Evolutionary conservation across 2,329 filamentous ascomycete species (phyloP).

Genomic region (Byssoonygena ceratinophila): DNA sequence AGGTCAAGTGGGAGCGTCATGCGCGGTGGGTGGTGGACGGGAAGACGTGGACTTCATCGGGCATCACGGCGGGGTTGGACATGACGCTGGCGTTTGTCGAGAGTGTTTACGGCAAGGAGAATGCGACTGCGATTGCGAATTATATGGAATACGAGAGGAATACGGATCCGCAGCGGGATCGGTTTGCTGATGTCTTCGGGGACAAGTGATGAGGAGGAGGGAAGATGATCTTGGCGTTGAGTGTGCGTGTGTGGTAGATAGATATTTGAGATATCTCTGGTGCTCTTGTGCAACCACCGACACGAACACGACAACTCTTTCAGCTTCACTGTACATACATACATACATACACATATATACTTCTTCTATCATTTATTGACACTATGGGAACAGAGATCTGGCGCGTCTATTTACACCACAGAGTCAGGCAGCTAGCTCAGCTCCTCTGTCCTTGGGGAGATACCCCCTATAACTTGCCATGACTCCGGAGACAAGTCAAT

Average conservation of each 20-base stretch:
- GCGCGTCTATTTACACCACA: no score
- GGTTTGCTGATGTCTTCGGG: conserved; percentile 39
- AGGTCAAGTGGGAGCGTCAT: conserved; percentile 50
- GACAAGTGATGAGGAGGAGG: neutral
- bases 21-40: conserved; percentile 57
- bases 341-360: no score
- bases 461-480: no score
- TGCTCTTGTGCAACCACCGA: no score
- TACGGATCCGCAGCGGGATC: conserved; percentile 44
- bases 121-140: conserved; percentile 41
- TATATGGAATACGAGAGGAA: conserved; percentile 50
- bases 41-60: conserved; percentile 56
- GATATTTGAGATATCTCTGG: no score
- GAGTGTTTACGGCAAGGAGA: conserved; percentile 44
- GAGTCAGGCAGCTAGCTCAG: no score
- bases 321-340: no score
- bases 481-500: neutral
- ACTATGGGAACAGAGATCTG: no score
- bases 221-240: neutral
- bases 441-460: no score
- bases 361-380: no score
- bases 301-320: no score
- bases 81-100: conserved; percentile 48
- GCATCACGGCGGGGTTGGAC: conserved; percentile 54
- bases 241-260: no score